phyloP scores from a whole-genome alignment of 163 green algal species.

The Volvox carteri region DNA sequence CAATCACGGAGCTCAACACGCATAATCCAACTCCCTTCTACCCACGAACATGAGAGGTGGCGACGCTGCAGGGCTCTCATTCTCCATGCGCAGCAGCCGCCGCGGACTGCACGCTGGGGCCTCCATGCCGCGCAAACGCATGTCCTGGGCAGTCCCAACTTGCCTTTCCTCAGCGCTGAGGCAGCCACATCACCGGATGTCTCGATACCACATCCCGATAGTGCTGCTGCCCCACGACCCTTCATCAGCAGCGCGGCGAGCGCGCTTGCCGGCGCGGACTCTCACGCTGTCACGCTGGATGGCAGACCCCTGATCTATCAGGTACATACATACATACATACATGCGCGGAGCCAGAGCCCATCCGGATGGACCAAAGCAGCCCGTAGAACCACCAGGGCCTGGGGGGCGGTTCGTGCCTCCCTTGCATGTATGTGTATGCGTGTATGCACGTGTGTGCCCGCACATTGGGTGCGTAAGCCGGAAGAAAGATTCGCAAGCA shows the following conservation, averaged over 20 bases:
- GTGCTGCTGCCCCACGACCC: neutral
- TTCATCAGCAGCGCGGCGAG: neutral
- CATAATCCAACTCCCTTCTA: neutral
- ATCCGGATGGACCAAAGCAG: too few species aligned
- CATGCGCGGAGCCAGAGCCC: too few species aligned
- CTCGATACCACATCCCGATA: too few species aligned
- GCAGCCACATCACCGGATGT: neutral
- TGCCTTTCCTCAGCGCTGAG: neutral
- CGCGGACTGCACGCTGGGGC: neutral
- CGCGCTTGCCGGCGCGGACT: neutral
- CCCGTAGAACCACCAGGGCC: too few species aligned
- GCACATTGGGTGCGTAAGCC: too few species aligned
- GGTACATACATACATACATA: too few species aligned
- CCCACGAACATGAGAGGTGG: neutral
- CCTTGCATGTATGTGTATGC: too few species aligned
- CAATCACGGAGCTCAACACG: neutral
- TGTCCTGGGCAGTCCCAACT: neutral
- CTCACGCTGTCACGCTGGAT: neutral
- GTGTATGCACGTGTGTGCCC: too few species aligned
- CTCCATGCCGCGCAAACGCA: neutral
- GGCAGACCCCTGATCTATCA: too few species aligned
- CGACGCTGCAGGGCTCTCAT: neutral
- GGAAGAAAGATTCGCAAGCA: too few species aligned
- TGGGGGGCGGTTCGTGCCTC: too few species aligned
- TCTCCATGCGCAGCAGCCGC: neutral